Percentiles rank a stretch among this genome's conserved stretches.
Conservation (phyloP, 2,329 filamentous ascomycete species). For the Exophiala calicioides region DNA sequence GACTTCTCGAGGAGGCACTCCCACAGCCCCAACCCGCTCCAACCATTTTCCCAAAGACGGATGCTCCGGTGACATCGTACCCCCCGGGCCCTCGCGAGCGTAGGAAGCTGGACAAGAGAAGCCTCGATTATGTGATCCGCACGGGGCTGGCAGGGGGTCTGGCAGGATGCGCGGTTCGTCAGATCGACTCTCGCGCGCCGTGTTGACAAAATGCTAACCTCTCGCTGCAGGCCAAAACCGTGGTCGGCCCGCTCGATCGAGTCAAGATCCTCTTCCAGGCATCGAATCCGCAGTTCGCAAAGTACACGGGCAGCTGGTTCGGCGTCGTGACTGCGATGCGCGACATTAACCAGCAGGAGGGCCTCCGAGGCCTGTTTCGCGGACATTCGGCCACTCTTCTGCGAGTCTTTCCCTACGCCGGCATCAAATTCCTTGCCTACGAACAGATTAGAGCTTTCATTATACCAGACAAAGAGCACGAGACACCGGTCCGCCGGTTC, state of each 20-base stretch:
- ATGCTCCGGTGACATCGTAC: conserved; percentile 53
- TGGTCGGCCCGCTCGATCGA: conserved; percentile 92
- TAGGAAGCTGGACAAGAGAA: conserved; percentile 66
- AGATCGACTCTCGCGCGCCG: conserved; percentile 2
- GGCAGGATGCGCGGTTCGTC: conserved; percentile 82
- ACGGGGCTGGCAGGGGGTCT: conserved; percentile 85
- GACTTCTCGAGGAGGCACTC: conserved; percentile 35
- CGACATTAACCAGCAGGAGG: conserved; percentile 78
- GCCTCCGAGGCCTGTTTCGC: conserved; percentile 76
- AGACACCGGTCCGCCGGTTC: conserved; percentile 73
- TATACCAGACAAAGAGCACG: conserved; percentile 70
- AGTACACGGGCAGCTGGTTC: conserved; percentile 86
- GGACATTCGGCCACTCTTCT: conserved; percentile 93
- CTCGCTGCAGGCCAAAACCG: conserved; percentile 77
- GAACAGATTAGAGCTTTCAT: conserved; percentile 85
- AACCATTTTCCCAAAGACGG: conserved; percentile 54
- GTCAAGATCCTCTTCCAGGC: conserved; percentile 99
- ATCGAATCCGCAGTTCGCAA: conserved; percentile 87
- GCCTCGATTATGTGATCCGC: conserved; percentile 78
- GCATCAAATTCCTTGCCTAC: conserved; percentile 97
- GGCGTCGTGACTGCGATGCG: conserved; percentile 80
- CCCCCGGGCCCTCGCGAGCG: conserved; percentile 30
- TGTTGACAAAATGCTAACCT: conserved; percentile 17
- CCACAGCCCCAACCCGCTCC: conserved; percentile 23
- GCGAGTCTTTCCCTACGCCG: conserved; percentile 94